Evolutionary conservation across 2,329 filamentous ascomycete genomes (phyloP), one percentile per base, ranked within the genome.

Genomic region (Alternaria sp.): DNA sequence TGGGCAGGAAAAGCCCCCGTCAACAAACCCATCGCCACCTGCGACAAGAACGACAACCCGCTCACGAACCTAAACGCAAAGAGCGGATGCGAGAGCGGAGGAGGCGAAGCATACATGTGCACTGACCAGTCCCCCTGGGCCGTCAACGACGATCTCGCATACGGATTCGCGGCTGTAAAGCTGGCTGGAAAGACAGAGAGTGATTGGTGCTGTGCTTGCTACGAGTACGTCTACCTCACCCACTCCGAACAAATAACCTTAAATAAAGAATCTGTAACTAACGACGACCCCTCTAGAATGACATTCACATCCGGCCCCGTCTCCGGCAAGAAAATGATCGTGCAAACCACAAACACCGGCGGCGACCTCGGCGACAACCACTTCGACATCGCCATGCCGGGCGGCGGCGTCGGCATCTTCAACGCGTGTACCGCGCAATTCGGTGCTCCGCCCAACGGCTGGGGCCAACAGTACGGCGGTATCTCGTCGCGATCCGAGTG

Each of bases 201-300:
- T 0, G 82, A 78, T 11, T 90, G 87, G 86, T 91, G 89, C 81
- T 91, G 89, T 74, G 85, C 84, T 58, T 90, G 89, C 75, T 90
- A 89, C 71, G 83, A 87, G 81, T 79, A 56, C 55, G 74, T 69
- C 19, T 2, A 13, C 2, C 5, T 15, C n/a, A 23, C 15, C 47
- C 8, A 25, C 9, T 4, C 15, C 3, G 26, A 19, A 36, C 10
- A 28, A 2, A 0, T 12, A 0, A 28, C 26, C 26, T 28, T 28
- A 1, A 28, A 28, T 6, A 6, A 28, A 28, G 26, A 28, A 28
- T 0, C 11, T 5, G 13, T 43, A 28, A 58, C 64, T 70, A 62
- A 69, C 23, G 6, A n/a, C 1, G 4, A 9, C 13, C 46, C 46
- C 23, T 3, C 15, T 17, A 79, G 77, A 54, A 80, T 89, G 61